phyloP scores from a whole-genome alignment of 495 filamentous ascomycete genomes.

The Copromyces sp. region DNA sequence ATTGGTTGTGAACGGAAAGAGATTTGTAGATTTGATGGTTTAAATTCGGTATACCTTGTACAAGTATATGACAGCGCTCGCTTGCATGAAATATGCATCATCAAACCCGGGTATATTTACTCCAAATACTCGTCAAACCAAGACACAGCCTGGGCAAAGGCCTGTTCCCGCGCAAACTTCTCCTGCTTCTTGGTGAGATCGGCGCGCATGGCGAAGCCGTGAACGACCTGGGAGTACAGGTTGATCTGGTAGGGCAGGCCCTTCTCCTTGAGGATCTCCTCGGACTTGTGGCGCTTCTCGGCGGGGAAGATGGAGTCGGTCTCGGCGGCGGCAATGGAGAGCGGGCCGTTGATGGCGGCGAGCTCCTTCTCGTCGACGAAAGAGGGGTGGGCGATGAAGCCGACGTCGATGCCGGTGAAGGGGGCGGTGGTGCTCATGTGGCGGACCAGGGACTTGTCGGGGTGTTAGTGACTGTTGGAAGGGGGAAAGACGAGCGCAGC shows the following conservation, averaged over 20 bases:
- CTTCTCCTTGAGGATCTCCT: constrained; percentile 46
- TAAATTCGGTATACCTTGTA: too few species aligned
- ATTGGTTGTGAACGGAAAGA: too few species aligned
- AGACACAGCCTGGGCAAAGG: constrained; percentile 65
- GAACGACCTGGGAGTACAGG: constrained; percentile 62
- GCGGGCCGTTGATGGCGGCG: constrained; percentile 54
- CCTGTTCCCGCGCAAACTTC: constrained; percentile 78
- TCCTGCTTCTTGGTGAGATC: constrained; percentile 49
- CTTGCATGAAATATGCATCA: not conserved
- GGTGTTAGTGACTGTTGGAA: not conserved
- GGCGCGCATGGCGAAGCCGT: constrained; percentile 71
- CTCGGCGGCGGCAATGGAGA: constrained; percentile 71
- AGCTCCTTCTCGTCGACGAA: constrained; percentile 73
- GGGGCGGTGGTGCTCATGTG: constrained; percentile 19
- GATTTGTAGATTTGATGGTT: too few species aligned
- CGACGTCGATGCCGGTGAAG: constrained; percentile 39
- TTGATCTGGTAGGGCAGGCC: constrained; percentile 70
- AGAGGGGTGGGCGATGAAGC: constrained; percentile 65
- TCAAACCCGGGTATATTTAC: not conserved
- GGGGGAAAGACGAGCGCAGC: not conserved
- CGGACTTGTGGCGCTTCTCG: constrained; percentile 53
- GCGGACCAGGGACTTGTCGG: constrained; percentile 33
- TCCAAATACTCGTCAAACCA: constrained; percentile 58
- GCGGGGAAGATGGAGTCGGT: constrained; percentile 70
- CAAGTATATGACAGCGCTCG: not conserved